A percentile compares a stretch with the other conserved stretches of the same genome.
These are phyloP conservation scores for Coniochaeta sp. DNA, from an alignment of 2,329 filamentous ascomycete genomes.

Conservation along the genomic window DNA sequence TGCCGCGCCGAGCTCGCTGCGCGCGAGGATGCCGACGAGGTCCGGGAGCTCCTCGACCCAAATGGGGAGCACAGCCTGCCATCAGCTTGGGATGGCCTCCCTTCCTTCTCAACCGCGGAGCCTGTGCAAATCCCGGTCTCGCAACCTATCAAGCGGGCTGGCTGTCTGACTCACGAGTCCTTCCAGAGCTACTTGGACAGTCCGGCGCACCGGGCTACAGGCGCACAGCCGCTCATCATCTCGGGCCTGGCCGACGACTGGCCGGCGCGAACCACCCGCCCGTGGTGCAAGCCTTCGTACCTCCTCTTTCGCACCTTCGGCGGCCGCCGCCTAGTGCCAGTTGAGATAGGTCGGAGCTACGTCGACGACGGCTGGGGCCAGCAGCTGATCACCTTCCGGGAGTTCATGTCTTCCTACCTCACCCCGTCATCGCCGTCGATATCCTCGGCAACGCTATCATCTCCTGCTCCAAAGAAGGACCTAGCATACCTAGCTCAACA, in stretches of 20 bases:
- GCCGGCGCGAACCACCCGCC: slow-evolving; percentile 63
- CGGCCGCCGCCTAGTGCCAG: slow-evolving; percentile 73
- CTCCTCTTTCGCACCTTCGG: slow-evolving; percentile 66
- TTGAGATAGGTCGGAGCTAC: slow-evolving; percentile 83
- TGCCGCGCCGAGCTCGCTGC: slow-evolving; percentile 11
- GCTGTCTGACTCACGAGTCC: slow-evolving; percentile 20
- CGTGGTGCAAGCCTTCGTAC: slow-evolving; percentile 70
- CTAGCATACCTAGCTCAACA: slow-evolving; percentile 89
- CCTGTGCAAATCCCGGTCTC: slow-evolving; percentile 34
- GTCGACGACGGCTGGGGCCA: slow-evolving; percentile 82
- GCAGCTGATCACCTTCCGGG: slow-evolving; percentile 64
- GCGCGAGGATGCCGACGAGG: slow-evolving; percentile 6
- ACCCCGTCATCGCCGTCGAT: slow-evolving; percentile 12
- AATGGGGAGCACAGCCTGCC: neutral
- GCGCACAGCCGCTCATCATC: slow-evolving; percentile 61
- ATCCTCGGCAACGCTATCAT: slow-evolving; percentile 5
- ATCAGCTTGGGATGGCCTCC: slow-evolving; percentile 7
- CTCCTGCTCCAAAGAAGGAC: neutral
- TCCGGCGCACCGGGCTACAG: slow-evolving; percentile 21
- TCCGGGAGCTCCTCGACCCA: neutral
- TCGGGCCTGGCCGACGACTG: slow-evolving; percentile 58
- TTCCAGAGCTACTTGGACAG: slow-evolving; percentile 57
- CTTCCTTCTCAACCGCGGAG: slow-evolving; percentile 24
- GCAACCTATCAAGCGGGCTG: slow-evolving; percentile 31
- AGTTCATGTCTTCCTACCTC: slow-evolving; percentile 63